Percentiles rank a stretch among this genome's conserved stretches.
Conservation (phyloP, 805 yeast genomes). For the Cyberlindnera subsufficiens region DNA sequence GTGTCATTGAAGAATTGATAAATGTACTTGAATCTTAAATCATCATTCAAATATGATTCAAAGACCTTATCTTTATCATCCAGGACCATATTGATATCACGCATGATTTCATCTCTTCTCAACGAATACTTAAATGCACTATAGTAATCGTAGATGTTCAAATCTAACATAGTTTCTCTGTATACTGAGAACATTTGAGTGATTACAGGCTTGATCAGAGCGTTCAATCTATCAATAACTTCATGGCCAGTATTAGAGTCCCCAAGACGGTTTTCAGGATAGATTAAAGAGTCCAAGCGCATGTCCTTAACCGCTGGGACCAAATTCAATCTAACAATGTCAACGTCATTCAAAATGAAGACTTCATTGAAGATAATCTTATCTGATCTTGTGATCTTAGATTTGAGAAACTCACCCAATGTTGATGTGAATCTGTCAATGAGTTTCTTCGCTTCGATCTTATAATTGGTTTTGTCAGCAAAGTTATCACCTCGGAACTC, state of each 20-base stretch:
- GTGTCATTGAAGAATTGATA: constrained; percentile 24
- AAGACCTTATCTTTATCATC: constrained; percentile 15
- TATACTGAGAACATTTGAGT: constrained; percentile 59
- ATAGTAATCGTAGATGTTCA: constrained; percentile 66
- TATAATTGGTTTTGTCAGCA: constrained; percentile 13
- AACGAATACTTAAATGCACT: constrained; percentile 52
- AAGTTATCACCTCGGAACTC: background rate
- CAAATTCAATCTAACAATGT: constrained; percentile 30
- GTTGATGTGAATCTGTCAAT: constrained; percentile 12
- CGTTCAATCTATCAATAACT: constrained; percentile 25
- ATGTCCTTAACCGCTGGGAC: constrained; percentile 39
- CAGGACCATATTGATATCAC: constrained; percentile 18
- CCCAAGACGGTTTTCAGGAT: constrained; percentile 29
- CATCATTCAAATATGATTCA: constrained; percentile 19
- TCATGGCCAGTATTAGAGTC: constrained; percentile 11
- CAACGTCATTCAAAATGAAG: constrained; percentile 27
- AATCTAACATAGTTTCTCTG: constrained; percentile 69
- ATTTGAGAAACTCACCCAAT: constrained; percentile 15
- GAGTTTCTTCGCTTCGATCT: constrained; percentile 19
- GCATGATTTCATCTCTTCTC: constrained; percentile 25
- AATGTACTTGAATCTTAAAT: constrained; percentile 22
- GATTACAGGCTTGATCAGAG: constrained; percentile 44
- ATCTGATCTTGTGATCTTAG: constrained; percentile 7
- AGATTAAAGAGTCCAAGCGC: constrained; percentile 34
- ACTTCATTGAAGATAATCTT: constrained; percentile 33